Percentiles rank a stretch among this genome's conserved stretches.
phyloP scores from a whole-genome alignment of 495 filamentous ascomycete species.

The Aspergillus cavernicola region DNA sequence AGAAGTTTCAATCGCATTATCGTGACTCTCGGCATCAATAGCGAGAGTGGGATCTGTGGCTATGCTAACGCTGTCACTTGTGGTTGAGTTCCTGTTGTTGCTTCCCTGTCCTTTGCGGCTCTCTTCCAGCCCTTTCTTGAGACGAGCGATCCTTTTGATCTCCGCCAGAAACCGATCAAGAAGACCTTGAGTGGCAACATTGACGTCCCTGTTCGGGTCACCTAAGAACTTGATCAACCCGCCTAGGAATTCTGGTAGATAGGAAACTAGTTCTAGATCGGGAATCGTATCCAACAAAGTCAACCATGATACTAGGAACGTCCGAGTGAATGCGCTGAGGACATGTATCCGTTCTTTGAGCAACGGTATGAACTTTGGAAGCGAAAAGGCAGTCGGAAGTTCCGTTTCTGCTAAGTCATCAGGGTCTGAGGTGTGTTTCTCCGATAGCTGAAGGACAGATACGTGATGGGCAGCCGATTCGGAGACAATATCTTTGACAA shows the following conservation, averaged over 20 bases:
- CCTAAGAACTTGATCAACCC: conserved; percentile 91
- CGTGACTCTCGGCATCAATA: conserved; percentile 36
- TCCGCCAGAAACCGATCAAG: conserved; percentile 91
- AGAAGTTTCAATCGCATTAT: conserved; percentile 51
- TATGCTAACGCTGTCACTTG: conserved; percentile 59
- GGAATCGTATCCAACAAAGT: conserved; percentile 94
- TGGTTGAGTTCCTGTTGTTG: conserved; percentile 59
- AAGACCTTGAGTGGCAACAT: conserved; percentile 82
- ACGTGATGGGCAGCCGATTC: conserved; percentile 96
- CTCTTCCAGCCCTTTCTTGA: conserved; percentile 90
- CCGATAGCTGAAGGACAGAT: conserved; percentile 66
- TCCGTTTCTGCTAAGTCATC: conserved; percentile 48
- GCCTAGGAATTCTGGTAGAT: conserved; percentile 85
- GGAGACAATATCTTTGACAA: conserved; percentile 97
- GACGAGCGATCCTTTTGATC: conserved; percentile 87
- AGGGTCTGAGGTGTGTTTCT: conserved; percentile 44
- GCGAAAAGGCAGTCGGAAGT: conserved; percentile 84
- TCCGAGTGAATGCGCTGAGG: conserved; percentile 88
- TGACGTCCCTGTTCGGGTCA: conserved; percentile 87
- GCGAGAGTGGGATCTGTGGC: conserved; percentile 46
- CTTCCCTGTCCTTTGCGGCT: conserved; percentile 69
- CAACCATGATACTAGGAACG: conserved; percentile 95
- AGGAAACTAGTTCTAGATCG: conserved; percentile 90
- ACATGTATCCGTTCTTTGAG: conserved; percentile 91
- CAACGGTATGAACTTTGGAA: conserved; percentile 86